Conservation (phyloP, 78 protist genomes). For the Guillardia theta region DNA sequence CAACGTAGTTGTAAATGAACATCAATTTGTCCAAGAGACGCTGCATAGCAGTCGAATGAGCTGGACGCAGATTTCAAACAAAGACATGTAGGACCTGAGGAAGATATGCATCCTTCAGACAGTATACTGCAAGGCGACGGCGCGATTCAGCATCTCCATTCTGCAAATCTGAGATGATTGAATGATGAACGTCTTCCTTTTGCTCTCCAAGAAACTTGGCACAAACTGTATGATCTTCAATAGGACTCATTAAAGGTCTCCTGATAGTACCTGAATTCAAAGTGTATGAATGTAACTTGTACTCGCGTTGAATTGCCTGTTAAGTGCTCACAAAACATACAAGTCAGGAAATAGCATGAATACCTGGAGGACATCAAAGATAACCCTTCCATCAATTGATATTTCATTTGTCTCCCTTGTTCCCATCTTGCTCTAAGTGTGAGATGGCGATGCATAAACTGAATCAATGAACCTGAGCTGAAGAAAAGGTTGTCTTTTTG, state of each 20-base stretch:
- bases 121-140: slow-evolving; percentile 97
- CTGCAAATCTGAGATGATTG: slow-evolving; percentile 91
- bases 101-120: slow-evolving; percentile 96
- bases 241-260: too few species aligned
- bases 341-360: slow-evolving; percentile 20
- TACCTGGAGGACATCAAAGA: slow-evolving; percentile 78
- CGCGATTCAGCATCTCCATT: slow-evolving; percentile 92
- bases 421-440: too few species aligned
- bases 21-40: slow-evolving; percentile 95
- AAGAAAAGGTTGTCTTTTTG: background rate
- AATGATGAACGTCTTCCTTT: slow-evolving; percentile 98
- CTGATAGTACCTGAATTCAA: too few species aligned
- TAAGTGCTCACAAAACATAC: background rate
- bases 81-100: slow-evolving; percentile 63
- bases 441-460: too few species aligned
- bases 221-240: too few species aligned
- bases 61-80: background rate
- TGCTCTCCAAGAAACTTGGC: slow-evolving; percentile 95
- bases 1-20: slow-evolving; percentile 92
- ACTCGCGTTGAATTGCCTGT: slow-evolving; percentile 72
- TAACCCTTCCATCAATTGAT: slow-evolving; percentile 77
- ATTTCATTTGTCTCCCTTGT: slow-evolving; percentile 89
- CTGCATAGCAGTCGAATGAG: background rate
- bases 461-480: background rate
- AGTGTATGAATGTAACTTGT: slow-evolving; percentile 93